Evolutionary conservation across 176 grass and related monocot genomes (phyloP).

Genomic region (Rhynchospora tenuis): DNA sequence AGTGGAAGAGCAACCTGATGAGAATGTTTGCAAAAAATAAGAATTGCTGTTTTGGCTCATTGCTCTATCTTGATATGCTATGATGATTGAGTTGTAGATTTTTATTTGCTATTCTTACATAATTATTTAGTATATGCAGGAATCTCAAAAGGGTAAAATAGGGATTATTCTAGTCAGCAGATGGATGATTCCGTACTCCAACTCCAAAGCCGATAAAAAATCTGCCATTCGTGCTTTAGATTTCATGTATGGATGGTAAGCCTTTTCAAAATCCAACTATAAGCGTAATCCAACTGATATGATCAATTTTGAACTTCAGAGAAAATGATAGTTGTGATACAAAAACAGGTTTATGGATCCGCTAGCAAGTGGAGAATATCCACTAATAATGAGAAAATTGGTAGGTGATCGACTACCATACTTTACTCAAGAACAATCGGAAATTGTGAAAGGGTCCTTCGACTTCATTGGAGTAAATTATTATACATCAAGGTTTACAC

Average conservation of each 20-base stretch:
- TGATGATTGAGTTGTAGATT: not conserved
- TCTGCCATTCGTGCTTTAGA: conserved; percentile 54
- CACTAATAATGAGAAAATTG: conserved; percentile 46
- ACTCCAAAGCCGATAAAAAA: conserved; percentile 51
- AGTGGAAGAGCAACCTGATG: no score
- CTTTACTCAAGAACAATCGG: conserved; percentile 68
- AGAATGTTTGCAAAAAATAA: no score
- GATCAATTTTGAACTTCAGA: not conserved
- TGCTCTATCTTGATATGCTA: not conserved
- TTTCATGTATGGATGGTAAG: conserved; percentile 98
- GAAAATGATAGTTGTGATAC: not conserved
- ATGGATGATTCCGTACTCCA: conserved; percentile 69
- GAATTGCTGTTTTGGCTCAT: no score
- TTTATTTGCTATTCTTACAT: not conserved
- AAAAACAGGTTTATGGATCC: conserved; percentile 80
- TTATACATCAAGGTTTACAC: conserved; percentile 67
- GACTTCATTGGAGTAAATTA: conserved; percentile 94
- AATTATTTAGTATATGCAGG: conserved; percentile 4
- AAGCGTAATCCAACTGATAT: not conserved
- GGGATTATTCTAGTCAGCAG: conserved; percentile 63
- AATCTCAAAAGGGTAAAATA: conserved; percentile 64
- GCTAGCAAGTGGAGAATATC: conserved; percentile 64
- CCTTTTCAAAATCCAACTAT: not conserved
- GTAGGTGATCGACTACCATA: conserved; percentile 62
- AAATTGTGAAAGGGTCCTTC: conserved; percentile 60